Evolutionary conservation across 2,329 filamentous ascomycete genomes (phyloP).

Genomic region (Fusarium longipes): DNA sequence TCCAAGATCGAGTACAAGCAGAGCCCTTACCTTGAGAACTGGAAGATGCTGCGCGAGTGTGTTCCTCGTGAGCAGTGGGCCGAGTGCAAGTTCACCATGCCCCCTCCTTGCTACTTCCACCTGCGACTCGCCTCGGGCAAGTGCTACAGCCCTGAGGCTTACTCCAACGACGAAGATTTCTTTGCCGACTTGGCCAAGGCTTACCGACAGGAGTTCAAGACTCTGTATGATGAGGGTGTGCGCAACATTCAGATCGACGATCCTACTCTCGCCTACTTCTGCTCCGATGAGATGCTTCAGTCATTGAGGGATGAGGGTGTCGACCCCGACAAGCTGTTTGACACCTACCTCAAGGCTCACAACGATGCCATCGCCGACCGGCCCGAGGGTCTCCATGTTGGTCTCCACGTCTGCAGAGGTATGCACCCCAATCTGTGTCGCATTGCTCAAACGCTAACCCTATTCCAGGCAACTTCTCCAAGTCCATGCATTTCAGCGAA

Average conservation of each 20-base stretch:
- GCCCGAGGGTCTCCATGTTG: conserved; percentile 74
- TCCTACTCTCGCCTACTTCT: conserved; percentile 74
- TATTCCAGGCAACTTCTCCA: conserved; percentile 67
- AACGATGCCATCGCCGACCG: conserved; percentile 73
- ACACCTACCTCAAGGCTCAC: conserved; percentile 78
- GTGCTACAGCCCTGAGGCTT: conserved; percentile 64
- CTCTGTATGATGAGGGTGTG: conserved; percentile 65
- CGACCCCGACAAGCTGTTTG: conserved; percentile 72
- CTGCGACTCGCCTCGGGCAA: conserved; percentile 61
- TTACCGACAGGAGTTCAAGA: conserved; percentile 65
- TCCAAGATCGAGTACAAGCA: conserved; percentile 56
- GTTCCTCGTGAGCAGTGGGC: conserved; percentile 69
- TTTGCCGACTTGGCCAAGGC: conserved; percentile 67
- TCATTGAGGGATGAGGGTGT: conserved; percentile 68
- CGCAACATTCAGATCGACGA: conserved; percentile 71
- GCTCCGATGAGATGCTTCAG: conserved; percentile 73
- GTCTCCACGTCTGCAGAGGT: conserved; percentile 70
- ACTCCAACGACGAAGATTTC: conserved; percentile 64
- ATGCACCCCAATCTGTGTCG: neutral
- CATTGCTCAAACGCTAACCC: neutral
- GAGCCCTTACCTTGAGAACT: conserved; percentile 59
- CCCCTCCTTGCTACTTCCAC: conserved; percentile 77
- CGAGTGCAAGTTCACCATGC: conserved; percentile 75
- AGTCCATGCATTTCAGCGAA: conserved; percentile 71
- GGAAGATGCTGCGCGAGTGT: conserved; percentile 51